Evolutionary conservation across 805 yeast species (phyloP).

Genomic region (Dipodascopsis tothii): DNA sequence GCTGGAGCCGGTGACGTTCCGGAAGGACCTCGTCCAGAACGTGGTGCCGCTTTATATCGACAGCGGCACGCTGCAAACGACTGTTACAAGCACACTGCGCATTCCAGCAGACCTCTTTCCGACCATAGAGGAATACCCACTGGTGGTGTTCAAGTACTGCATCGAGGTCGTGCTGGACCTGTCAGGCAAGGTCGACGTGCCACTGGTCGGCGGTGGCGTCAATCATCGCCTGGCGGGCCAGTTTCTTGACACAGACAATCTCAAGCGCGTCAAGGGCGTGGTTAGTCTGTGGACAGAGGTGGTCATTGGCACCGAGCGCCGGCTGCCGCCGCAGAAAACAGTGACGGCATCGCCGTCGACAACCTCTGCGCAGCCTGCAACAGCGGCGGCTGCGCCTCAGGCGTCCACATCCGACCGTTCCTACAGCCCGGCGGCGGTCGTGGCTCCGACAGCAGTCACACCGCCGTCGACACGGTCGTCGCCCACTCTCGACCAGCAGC

Average conservation of each 20-base stretch:
- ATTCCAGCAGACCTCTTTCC: slow-evolving; percentile 85
- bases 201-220: slow-evolving; percentile 25
- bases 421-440: no score
- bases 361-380: neutral
- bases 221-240: slow-evolving; percentile 11
- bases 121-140: slow-evolving; percentile 61
- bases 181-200: slow-evolving; percentile 48
- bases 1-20: slow-evolving; percentile 52
- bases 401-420: no score
- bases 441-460: no score
- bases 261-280: slow-evolving; percentile 68
- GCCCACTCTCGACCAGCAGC: no score
- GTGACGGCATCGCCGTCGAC: neutral
- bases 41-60: slow-evolving; percentile 74
- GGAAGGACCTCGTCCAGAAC: slow-evolving; percentile 76
- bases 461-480: no score
- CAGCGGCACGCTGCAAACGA: slow-evolving; percentile 50
- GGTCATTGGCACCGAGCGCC: slow-evolving; percentile 61
- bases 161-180: slow-evolving; percentile 77
- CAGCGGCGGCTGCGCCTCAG: neutral
- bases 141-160: slow-evolving; percentile 76
- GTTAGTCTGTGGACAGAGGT: slow-evolving; percentile 75
- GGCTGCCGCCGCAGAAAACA: neutral
- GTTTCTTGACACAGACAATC: slow-evolving; percentile 70
- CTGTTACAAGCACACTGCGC: slow-evolving; percentile 53